phyloP scores from a whole-genome alignment of 805 yeast genomes.

The Barnettozyma vustinii region DNA sequence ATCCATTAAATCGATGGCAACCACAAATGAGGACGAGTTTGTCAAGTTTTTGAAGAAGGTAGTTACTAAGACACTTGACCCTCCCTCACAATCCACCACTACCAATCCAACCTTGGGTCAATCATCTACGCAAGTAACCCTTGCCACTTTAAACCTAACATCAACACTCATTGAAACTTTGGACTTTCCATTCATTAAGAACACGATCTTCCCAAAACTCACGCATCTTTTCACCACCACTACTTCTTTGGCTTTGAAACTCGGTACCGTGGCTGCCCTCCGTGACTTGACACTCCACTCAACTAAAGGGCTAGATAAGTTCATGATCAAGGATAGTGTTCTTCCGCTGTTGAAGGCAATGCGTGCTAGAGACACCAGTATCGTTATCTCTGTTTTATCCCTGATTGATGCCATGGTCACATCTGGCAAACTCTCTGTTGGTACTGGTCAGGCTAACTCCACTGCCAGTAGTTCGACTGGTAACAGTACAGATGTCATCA shows the following conservation, averaged over 20 bases:
- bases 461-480: background rate
- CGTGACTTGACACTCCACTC: conserved; percentile 42
- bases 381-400: conserved; percentile 43
- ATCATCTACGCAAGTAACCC: conserved; percentile 42
- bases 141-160: conserved; percentile 41
- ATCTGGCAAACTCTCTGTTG: background rate
- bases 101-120: conserved; percentile 12
- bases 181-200: conserved; percentile 69
- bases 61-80: conserved; percentile 29
- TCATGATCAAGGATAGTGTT: conserved; percentile 67
- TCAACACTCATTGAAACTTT: conserved; percentile 39
- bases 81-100: conserved; percentile 1
- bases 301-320: conserved; percentile 60
- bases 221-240: conserved; percentile 77
- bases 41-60: conserved; percentile 41
- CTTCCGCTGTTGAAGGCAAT: conserved; percentile 72
- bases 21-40: conserved; percentile 42
- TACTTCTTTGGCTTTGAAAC: conserved; percentile 73
- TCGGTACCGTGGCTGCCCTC: conserved; percentile 59
- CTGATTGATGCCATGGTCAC: conserved; percentile 3
- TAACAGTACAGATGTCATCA: conserved; percentile 21
- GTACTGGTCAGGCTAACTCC: background rate
- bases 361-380: conserved; percentile 70
- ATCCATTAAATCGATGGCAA: conserved; percentile 41
- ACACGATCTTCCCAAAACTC: conserved; percentile 66